These are phyloP conservation scores for Chaetoceros tenuissimus DNA, from an alignment of 108 stramenopile genomes.

Conservation along the genomic window DNA sequence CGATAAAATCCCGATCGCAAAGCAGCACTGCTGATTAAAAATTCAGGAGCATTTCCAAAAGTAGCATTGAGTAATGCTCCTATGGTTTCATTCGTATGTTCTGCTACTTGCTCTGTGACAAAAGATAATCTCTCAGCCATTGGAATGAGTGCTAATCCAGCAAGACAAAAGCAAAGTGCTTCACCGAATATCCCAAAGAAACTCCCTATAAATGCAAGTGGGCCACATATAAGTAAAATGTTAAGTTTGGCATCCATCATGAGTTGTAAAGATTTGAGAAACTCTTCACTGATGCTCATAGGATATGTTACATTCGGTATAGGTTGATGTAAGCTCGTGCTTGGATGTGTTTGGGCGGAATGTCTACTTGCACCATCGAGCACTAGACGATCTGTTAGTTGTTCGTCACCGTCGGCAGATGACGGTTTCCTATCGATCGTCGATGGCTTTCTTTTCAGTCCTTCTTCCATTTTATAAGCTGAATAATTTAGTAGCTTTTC, in stretches of 20 bases:
- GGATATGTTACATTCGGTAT: no score
- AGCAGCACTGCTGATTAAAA: slow-evolving; percentile 82
- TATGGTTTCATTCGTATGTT: slow-evolving; percentile 87
- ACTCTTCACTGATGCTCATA: no score
- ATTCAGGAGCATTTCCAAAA: slow-evolving; percentile 91
- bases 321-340: no score
- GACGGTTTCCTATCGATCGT: no score
- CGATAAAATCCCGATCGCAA: slow-evolving; percentile 76
- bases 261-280: neutral
- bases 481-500: no score
- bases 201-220: slow-evolving; percentile 80
- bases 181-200: slow-evolving; percentile 67
- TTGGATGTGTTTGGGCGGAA: no score
- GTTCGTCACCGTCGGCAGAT: no score
- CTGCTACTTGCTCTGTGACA: slow-evolving; percentile 89
- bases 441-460: no score
- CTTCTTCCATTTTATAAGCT: no score
- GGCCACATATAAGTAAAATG: slow-evolving; percentile 81
- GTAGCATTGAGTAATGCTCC: slow-evolving; percentile 92
- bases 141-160: slow-evolving; percentile 76
- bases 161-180: slow-evolving; percentile 65
- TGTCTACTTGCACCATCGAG: no score
- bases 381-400: no score
- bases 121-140: slow-evolving; percentile 80
- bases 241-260: slow-evolving; percentile 21